These are phyloP conservation scores for Boletus albobrunnescens DNA, from an alignment of 1,284 basidiomycete genomes.

Conservation along the genomic window DNA sequence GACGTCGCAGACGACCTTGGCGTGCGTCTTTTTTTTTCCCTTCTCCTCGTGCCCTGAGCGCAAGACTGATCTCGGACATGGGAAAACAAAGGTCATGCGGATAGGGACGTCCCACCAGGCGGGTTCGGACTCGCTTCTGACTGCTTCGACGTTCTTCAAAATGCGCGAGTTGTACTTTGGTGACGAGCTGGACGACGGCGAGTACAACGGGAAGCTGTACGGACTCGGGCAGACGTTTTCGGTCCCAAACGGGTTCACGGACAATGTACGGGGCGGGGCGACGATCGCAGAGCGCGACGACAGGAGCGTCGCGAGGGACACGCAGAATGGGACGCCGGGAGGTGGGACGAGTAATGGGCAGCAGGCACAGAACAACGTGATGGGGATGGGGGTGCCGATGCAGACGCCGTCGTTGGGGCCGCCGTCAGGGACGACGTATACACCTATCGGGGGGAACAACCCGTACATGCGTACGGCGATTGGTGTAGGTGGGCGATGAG, in stretches of 20 bases:
- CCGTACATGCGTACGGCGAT: conserved; percentile 62
- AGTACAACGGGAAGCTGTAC: conserved; percentile 74
- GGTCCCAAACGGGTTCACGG: conserved; percentile 58
- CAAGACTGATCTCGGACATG: conserved; percentile 1
- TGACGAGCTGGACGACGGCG: conserved; percentile 75
- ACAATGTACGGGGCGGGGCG: conserved; percentile 61
- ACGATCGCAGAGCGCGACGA: conserved; percentile 78
- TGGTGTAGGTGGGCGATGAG: conserved; percentile 57
- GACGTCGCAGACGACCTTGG: conserved; percentile 94
- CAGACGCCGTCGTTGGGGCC: conserved; percentile 31
- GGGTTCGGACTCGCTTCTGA: conserved; percentile 92
- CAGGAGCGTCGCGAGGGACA: conserved; percentile 50
- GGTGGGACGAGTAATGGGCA: conserved; percentile 30
- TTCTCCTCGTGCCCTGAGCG: neutral
- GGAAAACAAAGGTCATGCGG: conserved; percentile 43
- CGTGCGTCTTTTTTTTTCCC: conserved; percentile 39
- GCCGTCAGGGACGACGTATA: conserved; percentile 49
- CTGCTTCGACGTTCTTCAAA: conserved; percentile 93
- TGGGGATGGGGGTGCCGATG: conserved; percentile 39
- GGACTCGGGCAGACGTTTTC: conserved; percentile 75
- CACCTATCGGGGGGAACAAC: conserved; percentile 55
- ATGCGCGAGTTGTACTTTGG: conserved; percentile 91
- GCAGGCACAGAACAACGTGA: conserved; percentile 36
- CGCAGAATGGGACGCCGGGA: conserved; percentile 55
- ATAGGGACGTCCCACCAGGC: conserved; percentile 95